Conservation (phyloP, 2,329 filamentous ascomycete species). For the Alternaria ventricosa region DNA sequence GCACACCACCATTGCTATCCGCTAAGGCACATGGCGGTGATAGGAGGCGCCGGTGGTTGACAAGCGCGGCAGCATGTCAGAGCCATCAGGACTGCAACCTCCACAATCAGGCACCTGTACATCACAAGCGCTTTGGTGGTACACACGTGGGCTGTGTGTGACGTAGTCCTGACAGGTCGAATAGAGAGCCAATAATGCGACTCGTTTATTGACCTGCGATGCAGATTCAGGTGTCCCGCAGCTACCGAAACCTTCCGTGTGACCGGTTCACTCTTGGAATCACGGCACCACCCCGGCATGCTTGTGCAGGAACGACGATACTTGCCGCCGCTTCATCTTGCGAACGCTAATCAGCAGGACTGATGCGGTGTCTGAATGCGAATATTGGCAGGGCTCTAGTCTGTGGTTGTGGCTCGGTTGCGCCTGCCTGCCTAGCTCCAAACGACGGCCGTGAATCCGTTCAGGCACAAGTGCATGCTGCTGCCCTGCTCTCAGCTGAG, state of each 20-base stretch:
- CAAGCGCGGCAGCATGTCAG: constrained; percentile 4
- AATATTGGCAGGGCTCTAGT: constrained; percentile 13
- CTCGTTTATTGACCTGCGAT: neutral
- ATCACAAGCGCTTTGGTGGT: neutral
- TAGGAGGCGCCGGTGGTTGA: neutral
- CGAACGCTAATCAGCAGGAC: neutral
- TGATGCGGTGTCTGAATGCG: constrained; percentile 9
- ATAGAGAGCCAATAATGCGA: constrained; percentile 8
- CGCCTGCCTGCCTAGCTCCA: constrained; percentile 6
- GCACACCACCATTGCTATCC: constrained; percentile 12
- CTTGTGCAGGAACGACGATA: constrained; percentile 10
- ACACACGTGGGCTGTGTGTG: constrained; percentile 11
- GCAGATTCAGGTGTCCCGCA: constrained; percentile 16
- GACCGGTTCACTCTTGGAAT: constrained; percentile 16
- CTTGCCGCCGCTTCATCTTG: constrained; percentile 1
- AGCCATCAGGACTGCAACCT: constrained; percentile 3
- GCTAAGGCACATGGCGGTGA: constrained; percentile 7
- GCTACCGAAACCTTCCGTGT: constrained; percentile 23
- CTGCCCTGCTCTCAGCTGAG: neutral
- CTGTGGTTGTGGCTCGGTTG: constrained; percentile 7
- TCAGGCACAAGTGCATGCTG: constrained; percentile 4
- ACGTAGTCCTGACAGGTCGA: constrained; percentile 18
- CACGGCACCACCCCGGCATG: constrained; percentile 7
- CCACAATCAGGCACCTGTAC: constrained; percentile 14
- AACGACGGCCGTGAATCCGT: neutral